Percentiles rank a stretch among this genome's conserved stretches.
These are phyloP conservation scores for Andrographis paniculata DNA, from an alignment of 305 asterid species.

Conservation along the genomic window DNA sequence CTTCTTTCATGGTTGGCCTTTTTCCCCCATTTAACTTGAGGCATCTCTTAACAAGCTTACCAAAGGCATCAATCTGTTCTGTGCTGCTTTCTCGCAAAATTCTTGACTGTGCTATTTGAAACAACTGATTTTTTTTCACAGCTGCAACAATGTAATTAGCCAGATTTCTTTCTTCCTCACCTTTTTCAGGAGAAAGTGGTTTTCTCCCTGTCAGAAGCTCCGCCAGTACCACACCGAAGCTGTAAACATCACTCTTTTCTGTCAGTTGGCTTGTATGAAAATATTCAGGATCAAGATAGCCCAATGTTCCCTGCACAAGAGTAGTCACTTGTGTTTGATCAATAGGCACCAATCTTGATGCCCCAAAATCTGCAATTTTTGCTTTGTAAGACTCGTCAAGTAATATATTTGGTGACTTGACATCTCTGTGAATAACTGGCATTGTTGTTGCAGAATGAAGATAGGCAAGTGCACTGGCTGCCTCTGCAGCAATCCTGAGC, in stretches of 20 bases:
- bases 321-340: conserved; percentile 41
- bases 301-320: conserved; percentile 42
- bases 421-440: conserved; percentile 8
- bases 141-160: conserved; percentile 13
- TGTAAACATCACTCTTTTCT: conserved; percentile 47
- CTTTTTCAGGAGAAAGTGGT: conserved; percentile 19
- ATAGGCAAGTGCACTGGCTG: background rate
- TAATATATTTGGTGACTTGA: conserved; percentile 39
- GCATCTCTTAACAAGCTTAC: conserved; percentile 25
- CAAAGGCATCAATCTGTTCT: conserved; percentile 23
- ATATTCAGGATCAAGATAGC: conserved; percentile 52
- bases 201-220: conserved; percentile 44
- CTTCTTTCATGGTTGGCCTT: conserved; percentile 31
- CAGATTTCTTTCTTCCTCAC: conserved; percentile 19
- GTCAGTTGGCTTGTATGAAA: conserved; percentile 40
- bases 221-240: conserved; percentile 44
- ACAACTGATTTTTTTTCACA: conserved; percentile 16
- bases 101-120: conserved; percentile 24
- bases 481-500: background rate
- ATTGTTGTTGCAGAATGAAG: background rate
- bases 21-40: conserved; percentile 15
- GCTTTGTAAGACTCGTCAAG: conserved; percentile 29
- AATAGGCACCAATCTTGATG: conserved; percentile 38
- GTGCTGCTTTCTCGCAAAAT: conserved; percentile 22
- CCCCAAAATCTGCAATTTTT: conserved; percentile 50